Evolutionary conservation across 2,329 filamentous ascomycete species (phyloP).

Genomic region (Claviceps maximensis): DNA sequence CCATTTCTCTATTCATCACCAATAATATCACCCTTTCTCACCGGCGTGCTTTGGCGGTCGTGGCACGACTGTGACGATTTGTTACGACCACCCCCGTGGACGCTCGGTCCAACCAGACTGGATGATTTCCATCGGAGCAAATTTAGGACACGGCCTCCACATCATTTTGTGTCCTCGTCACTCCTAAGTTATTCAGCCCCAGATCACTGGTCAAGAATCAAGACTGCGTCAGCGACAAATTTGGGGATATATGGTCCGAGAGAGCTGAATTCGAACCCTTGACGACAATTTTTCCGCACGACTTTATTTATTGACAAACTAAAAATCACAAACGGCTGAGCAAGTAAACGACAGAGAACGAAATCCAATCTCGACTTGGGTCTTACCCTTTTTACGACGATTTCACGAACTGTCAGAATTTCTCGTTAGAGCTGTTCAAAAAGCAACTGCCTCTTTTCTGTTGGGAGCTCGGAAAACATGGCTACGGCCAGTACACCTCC

Average conservation of each 20-base stretch:
- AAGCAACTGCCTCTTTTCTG: not conserved
- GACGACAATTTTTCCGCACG: not conserved
- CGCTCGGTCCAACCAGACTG: not conserved
- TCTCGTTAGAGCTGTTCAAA: not conserved
- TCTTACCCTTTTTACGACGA: not conserved
- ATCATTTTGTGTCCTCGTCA: not conserved
- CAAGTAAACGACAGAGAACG: not conserved
- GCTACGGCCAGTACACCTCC: conserved; percentile 23
- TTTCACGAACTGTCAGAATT: not conserved
- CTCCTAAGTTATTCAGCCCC: not conserved
- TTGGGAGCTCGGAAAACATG: conserved; percentile 14
- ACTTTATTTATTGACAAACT: not conserved
- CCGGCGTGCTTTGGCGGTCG: not conserved
- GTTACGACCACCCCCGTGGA: not conserved
- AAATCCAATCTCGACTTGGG: not conserved
- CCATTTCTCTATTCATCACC: not conserved
- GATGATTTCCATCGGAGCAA: not conserved
- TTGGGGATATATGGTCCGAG: not conserved
- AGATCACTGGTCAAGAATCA: not conserved
- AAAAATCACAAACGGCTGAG: not conserved
- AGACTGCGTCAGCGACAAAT: not conserved
- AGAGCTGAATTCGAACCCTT: not conserved
- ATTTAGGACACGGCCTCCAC: not conserved
- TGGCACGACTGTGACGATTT: not conserved
- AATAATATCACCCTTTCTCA: not conserved